Base-by-base conservation (phyloP, 352 stramenopile genomes). In the Phytopythium chamaehyphon region DNA sequence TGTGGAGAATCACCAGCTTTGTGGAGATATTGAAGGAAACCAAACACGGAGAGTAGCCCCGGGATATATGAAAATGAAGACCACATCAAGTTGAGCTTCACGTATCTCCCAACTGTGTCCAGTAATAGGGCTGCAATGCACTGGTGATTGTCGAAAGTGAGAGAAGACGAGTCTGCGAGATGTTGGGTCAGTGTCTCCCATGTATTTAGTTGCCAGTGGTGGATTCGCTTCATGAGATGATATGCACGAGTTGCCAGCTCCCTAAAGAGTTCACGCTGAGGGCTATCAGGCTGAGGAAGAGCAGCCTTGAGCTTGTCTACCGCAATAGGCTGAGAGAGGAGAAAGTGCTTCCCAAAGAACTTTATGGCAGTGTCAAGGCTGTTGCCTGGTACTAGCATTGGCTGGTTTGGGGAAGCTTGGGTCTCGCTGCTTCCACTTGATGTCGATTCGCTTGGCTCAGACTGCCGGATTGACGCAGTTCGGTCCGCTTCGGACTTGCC, bases 81-180 rank as follows among this genome's bases (percentile, higher is more conserved):
- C 73, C 77, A 86, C 3, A 86, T 47, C 28, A 88, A 51, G 24
- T 83, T 73, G 36, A 86, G 51, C 39, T 86, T 85, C 36, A 86
- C 71, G 31, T 82, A 86, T 57, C 70, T 76, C 26, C 54, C 51
- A 11, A 88, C 54, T 1, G 71, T 73, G 28, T 69, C 59, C 37
- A 88, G 73, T n/a, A 86, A 58, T 12, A 86, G 57, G 1, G 55
- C 51, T 4, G 77, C 76, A 47, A 88, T 67, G 11, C 76, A 42
- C 2, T 71, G 72, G 23, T 88, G 74, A n/a, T 56, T 80, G 54
- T 75, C 66, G 50, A 84, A 81, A 6, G 71, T 69, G 15, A 86
- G 38, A 8, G 64, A 40, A 38, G 31, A 56, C 5, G 62, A 53
- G 2, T 76, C 63, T 0, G 51, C 39, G 33, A 72, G 71, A 49